Conservation (phyloP, 345 rosid genomes). For the Gossypium longicalyx region DNA sequence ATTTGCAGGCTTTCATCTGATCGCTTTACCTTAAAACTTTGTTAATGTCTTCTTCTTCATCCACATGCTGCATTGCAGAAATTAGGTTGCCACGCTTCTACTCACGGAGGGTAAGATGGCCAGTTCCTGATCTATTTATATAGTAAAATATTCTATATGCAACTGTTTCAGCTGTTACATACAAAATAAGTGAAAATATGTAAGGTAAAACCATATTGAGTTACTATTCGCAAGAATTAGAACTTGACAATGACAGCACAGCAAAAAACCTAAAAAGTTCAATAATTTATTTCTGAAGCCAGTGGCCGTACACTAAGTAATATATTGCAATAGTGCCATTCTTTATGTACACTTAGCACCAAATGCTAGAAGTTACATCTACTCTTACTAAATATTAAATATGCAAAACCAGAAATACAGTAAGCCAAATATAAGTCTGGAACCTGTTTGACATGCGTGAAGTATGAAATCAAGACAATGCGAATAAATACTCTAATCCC, state of each 20-base stretch:
- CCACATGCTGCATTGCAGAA: conserved; percentile 83
- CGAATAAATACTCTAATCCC: neutral
- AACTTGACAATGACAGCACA: neutral
- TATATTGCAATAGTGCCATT: neutral
- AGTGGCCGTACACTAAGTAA: neutral
- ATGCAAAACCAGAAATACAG: neutral
- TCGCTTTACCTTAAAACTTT: conserved; percentile 67
- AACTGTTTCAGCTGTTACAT: conserved; percentile 88
- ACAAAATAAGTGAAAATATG: neutral
- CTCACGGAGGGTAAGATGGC: conserved; percentile 81
- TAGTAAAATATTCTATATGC: conserved; percentile 89
- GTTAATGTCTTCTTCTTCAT: conserved; percentile 91
- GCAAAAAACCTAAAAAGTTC: neutral
- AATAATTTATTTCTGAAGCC: neutral
- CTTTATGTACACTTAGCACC: no score
- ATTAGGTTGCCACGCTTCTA: conserved; percentile 81
- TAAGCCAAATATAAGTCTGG: neutral
- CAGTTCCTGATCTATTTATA: conserved; percentile 83
- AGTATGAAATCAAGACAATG: neutral
- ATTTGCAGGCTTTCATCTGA: neutral
- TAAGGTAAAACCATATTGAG: neutral
- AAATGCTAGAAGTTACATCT: neutral
- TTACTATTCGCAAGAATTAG: neutral
- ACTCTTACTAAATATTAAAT: neutral
- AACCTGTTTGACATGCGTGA: neutral